Percentiles rank a stretch among this genome's conserved stretches.
Conservation (phyloP, 169 alveolate genomes). For the Toxoplasma gondii region DNA sequence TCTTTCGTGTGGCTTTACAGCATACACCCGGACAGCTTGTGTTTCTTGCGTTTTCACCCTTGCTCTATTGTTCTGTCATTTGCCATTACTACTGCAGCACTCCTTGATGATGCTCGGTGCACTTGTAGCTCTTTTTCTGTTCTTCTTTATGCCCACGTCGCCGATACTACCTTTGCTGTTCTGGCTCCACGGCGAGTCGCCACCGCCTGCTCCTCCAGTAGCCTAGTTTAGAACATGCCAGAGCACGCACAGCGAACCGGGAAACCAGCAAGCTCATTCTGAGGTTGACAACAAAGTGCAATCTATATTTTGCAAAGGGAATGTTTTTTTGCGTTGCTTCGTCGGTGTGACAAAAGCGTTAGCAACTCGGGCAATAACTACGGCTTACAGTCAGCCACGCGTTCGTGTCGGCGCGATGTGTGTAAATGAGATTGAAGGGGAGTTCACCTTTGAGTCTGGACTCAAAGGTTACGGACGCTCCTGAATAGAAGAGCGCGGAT, state of each 20-base stretch:
- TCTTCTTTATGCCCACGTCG: slow-evolving; percentile 24
- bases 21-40: background rate
- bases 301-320: too few relatives aligned
- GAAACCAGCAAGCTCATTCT: background rate
- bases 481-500: too few relatives aligned
- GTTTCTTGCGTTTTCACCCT: background rate
- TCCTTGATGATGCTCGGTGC: background rate
- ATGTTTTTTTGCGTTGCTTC: too few relatives aligned
- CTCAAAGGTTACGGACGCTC: too few relatives aligned
- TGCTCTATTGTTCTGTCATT: background rate
- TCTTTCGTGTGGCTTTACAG: background rate
- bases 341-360: too few relatives aligned
- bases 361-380: too few relatives aligned
- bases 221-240: background rate
- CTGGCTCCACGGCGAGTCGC: slow-evolving; percentile 16
- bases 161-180: slow-evolving; percentile 19
- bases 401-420: too few relatives aligned
- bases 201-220: background rate
- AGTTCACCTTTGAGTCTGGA: too few relatives aligned
- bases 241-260: background rate
- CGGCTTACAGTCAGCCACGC: too few relatives aligned
- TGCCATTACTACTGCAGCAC: background rate
- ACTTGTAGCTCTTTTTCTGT: slow-evolving; percentile 5
- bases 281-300: background rate
- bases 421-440: too few relatives aligned